Conservation (phyloP, 2,329 filamentous ascomycete species). For the Trichoderma endophyticum region DNA sequence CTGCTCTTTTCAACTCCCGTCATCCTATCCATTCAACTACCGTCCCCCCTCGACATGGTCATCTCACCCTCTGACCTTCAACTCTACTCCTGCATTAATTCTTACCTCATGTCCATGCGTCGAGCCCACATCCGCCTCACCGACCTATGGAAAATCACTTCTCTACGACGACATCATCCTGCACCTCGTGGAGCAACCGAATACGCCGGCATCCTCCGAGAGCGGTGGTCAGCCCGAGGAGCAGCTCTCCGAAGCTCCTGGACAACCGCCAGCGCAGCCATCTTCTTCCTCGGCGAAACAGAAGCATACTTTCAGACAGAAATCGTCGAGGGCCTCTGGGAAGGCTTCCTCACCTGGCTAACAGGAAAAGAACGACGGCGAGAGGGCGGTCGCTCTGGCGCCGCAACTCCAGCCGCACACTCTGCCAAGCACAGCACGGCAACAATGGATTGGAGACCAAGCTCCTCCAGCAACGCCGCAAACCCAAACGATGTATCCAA, state of each 20-base stretch:
- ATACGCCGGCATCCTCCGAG: conserved; percentile 59
- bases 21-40: conserved; percentile 68
- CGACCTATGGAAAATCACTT: conserved; percentile 81
- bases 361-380: conserved; percentile 41
- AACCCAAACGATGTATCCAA: background rate
- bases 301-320: conserved; percentile 88
- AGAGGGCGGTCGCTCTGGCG: conserved; percentile 24
- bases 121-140: conserved; percentile 82
- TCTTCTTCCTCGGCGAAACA: conserved; percentile 86
- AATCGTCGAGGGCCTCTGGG: conserved; percentile 77
- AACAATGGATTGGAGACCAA: conserved; percentile 10
- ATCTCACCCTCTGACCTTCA: conserved; percentile 72
- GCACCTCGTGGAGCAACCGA: conserved; percentile 61
- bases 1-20: conserved; percentile 73
- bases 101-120: conserved; percentile 81
- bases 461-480: conserved; percentile 7
- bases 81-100: conserved; percentile 79
- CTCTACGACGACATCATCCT: conserved; percentile 73
- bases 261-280: conserved; percentile 82
- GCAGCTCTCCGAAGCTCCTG: conserved; percentile 76
- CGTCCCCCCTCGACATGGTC: conserved; percentile 82
- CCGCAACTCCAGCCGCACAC: conserved; percentile 25
- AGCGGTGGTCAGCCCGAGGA: conserved; percentile 61
- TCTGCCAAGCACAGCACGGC: background rate
- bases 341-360: conserved; percentile 75